Base-by-base conservation (phyloP, 495 filamentous ascomycete genomes). In the Xylaria acuta region DNA sequence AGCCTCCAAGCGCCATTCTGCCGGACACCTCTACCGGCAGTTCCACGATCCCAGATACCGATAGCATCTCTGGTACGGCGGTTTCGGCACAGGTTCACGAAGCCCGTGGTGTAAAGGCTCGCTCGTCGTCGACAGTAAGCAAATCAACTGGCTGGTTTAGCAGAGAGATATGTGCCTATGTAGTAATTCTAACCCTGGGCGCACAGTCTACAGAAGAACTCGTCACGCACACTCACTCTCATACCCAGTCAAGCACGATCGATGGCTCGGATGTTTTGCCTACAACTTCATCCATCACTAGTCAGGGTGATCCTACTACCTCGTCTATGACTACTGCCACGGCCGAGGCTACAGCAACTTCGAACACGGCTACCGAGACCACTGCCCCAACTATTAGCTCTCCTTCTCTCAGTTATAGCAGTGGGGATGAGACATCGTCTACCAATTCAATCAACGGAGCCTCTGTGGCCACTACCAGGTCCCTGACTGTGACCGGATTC, bases 221-320 rank as follows among this genome's bases (percentile, higher is more conserved):
- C 20, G 27, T 70, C 43, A 70, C 67, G 32, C 9, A 25, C 14
- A 70, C 67, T 5, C 30, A 70, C 32, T 62, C 67, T 8, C 25
- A 34, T 1, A 6, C 56, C 2, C 56, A 70, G 58, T 51, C 43
- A 18, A 27, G 27, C 16, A 70, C 67, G 12, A 70, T 45, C 6
- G 41, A 70, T 51, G 30, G 40, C 40, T 36, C 54, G 3, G 67
- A 62, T 27, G 41, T 51, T 27, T 18, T 63, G 22, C 41, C 58
- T 7, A 54, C 65, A 6, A 51, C 41, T 36, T 30, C 38, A 36
- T 3, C 56, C 18, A 25, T 38, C 20, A 38, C 8, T 16, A 18
- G 36, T 14, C 4, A 43, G 34, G 30, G 11, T 27, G 22, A n/a
- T 6, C 27, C 53, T 18, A 5, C 38, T 14, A 36, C 11, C 25